These are phyloP conservation scores for Pythium utonaiense DNA, from an alignment of 352 stramenopile species.

Conservation along the genomic window DNA sequence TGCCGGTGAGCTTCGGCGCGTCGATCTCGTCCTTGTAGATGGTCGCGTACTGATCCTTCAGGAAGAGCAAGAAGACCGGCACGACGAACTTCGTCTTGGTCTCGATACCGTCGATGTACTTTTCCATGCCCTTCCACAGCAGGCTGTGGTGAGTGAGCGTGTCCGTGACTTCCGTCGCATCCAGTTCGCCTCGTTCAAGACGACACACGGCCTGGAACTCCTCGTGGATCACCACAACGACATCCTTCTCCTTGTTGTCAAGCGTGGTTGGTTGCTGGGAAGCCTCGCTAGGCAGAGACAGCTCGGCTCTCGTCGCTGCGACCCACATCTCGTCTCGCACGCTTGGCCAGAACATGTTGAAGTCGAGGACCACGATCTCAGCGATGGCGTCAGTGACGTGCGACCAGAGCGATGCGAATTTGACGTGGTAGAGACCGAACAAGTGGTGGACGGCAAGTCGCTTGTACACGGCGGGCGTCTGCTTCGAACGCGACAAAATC, in stretches of 20 bases:
- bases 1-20: slow-evolving; percentile 28
- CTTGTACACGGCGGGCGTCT: slow-evolving; percentile 81
- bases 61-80: slow-evolving; percentile 77
- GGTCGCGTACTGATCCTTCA: slow-evolving; percentile 73
- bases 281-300: background rate
- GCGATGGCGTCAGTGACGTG: slow-evolving; percentile 76
- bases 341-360: slow-evolving; percentile 61
- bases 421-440: slow-evolving; percentile 84
- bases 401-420: slow-evolving; percentile 84
- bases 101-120: slow-evolving; percentile 73
- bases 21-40: slow-evolving; percentile 81
- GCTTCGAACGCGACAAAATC: slow-evolving; percentile 59
- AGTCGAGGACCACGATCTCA: slow-evolving; percentile 44
- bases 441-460: slow-evolving; percentile 68
- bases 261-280: slow-evolving; percentile 3
- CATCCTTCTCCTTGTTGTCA: slow-evolving; percentile 17
- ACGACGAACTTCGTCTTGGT: slow-evolving; percentile 86
- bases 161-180: slow-evolving; percentile 53
- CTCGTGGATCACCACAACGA: slow-evolving; percentile 5
- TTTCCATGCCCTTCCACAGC: slow-evolving; percentile 78
- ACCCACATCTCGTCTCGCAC: slow-evolving; percentile 50
- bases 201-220: slow-evolving; percentile 57
- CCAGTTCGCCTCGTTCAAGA: slow-evolving; percentile 48
- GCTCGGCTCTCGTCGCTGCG: slow-evolving; percentile 29
- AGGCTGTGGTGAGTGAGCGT: slow-evolving; percentile 65